These are phyloP conservation scores for Aquilaria yunnanensis DNA, from an alignment of 345 rosid species.

Conservation along the genomic window DNA sequence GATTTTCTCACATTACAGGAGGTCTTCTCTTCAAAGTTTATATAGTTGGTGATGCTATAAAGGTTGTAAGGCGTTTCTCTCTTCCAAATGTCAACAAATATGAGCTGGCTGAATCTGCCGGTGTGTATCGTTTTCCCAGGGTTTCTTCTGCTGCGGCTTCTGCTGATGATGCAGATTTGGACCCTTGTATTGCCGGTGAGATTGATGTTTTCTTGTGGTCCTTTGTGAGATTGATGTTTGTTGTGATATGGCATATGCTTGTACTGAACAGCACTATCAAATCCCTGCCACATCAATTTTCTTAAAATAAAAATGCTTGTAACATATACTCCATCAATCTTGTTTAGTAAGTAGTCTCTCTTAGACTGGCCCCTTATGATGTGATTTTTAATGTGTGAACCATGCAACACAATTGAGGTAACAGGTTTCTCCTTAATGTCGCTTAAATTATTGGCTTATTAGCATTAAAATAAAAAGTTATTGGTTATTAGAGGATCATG, in stretches of 20 bases:
- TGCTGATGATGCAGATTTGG: conserved; percentile 78
- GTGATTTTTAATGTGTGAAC: too few relatives aligned
- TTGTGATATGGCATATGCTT: not conserved
- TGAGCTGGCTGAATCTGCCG: conserved; percentile 48
- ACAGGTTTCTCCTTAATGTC: not conserved
- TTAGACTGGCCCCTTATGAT: too few relatives aligned
- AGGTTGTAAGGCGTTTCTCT: conserved; percentile 76
- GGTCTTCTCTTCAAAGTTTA: conserved; percentile 86
- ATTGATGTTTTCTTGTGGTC: not conserved
- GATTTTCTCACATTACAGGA: conserved; percentile 32
- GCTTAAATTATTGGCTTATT: not conserved
- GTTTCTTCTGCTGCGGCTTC: conserved; percentile 89
- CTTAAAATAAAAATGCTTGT: not conserved
- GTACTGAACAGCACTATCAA: not conserved
- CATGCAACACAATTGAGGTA: too few relatives aligned
- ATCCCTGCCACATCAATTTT: not conserved
- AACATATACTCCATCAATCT: too few relatives aligned
- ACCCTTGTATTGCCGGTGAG: conserved; percentile 68
- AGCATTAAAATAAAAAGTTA: too few relatives aligned
- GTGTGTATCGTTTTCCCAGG: conserved; percentile 65
- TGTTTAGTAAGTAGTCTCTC: too few relatives aligned
- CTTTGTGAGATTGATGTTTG: not conserved
- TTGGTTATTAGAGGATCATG: too few relatives aligned
- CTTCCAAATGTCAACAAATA: conserved; percentile 57
- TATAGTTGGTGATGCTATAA: conserved; percentile 74